phyloP scores from a whole-genome alignment of 2,329 filamentous ascomycete species.

The Sporothrix brunneoviolacea region DNA sequence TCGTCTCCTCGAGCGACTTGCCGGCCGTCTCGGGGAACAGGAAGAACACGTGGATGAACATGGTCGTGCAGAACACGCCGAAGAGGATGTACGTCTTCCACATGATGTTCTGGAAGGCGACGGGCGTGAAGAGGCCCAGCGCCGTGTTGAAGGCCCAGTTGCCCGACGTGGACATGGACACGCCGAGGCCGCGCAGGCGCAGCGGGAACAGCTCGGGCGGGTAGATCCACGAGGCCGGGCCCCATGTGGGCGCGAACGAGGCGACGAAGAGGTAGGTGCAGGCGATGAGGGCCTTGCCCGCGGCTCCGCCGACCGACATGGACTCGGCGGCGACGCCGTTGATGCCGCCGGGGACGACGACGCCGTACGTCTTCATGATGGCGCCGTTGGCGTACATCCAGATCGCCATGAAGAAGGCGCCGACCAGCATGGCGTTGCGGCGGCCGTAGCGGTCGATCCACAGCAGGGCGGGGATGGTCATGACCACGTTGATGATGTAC shows the following conservation, averaged over 20 bases:
- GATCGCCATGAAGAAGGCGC: slow-evolving; percentile 56
- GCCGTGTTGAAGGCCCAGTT: slow-evolving; percentile 36
- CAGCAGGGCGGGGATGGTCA: slow-evolving; percentile 69
- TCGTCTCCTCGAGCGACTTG: slow-evolving; percentile 30
- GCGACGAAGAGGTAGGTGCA: slow-evolving; percentile 61
- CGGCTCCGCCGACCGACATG: slow-evolving; percentile 39
- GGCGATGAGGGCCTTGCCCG: slow-evolving; percentile 54
- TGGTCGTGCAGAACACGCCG: slow-evolving; percentile 28
- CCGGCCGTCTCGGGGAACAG: slow-evolving; percentile 31
- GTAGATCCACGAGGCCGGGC: slow-evolving; percentile 38
- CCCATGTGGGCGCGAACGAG: slow-evolving; percentile 38
- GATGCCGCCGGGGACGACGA: slow-evolving; percentile 24
- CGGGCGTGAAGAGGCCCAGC: slow-evolving; percentile 32
- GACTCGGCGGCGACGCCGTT: slow-evolving; percentile 37
- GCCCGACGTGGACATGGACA: slow-evolving; percentile 28
- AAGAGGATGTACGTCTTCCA: slow-evolving; percentile 32
- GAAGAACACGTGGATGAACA: slow-evolving; percentile 29
- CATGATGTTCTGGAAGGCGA: slow-evolving; percentile 31
- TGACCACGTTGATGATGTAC: slow-evolving; percentile 72
- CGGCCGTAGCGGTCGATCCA: slow-evolving; percentile 73
- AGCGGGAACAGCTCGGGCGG: slow-evolving; percentile 42
- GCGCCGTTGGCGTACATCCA: slow-evolving; percentile 41
- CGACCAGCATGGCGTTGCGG: slow-evolving; percentile 58
- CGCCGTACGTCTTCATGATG: slow-evolving; percentile 37
- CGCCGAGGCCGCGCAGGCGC: slow-evolving; percentile 32